phyloP scores from a whole-genome alignment of 2,329 filamentous ascomycete species.

The Ophiocordyceps robertsii region DNA sequence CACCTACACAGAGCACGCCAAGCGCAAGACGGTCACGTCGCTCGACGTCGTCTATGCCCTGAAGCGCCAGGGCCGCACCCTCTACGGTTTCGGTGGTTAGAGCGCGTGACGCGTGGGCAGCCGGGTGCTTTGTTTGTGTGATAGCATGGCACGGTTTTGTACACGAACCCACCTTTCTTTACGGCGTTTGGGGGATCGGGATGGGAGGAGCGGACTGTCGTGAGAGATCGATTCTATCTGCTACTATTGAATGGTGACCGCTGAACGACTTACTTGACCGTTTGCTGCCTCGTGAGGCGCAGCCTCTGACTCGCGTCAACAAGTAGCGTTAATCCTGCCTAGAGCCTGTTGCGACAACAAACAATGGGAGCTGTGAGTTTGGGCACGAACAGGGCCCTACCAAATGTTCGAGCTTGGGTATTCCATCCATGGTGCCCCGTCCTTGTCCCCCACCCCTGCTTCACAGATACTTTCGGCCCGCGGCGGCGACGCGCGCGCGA shows the following conservation, averaged over 20 bases:
- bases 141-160: neutral
- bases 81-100: slow-evolving; percentile 87
- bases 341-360: too few relatives aligned
- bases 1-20: slow-evolving; percentile 70
- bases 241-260: slow-evolving; percentile 4
- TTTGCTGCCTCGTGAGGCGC: neutral
- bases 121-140: neutral
- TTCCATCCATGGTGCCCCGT: too few relatives aligned
- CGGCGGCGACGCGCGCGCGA: slow-evolving; percentile 64
- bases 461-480: slow-evolving; percentile 82
- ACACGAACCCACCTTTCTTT: slow-evolving; percentile 7
- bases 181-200: slow-evolving; percentile 17
- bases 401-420: too few relatives aligned
- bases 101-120: neutral
- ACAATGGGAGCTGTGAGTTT: too few relatives aligned
- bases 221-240: slow-evolving; percentile 12
- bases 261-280: slow-evolving; percentile 11
- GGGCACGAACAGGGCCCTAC: too few relatives aligned
- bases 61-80: slow-evolving; percentile 60
- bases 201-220: slow-evolving; percentile 19
- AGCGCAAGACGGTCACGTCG: slow-evolving; percentile 67
- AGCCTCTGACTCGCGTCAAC: too few relatives aligned
- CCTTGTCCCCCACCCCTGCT: too few relatives aligned
- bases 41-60: slow-evolving; percentile 55
- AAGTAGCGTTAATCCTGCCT: too few relatives aligned